These are phyloP conservation scores for Talaromyces stipitatus DNA, from an alignment of 495 filamentous ascomycete species.

Conservation along the genomic window DNA sequence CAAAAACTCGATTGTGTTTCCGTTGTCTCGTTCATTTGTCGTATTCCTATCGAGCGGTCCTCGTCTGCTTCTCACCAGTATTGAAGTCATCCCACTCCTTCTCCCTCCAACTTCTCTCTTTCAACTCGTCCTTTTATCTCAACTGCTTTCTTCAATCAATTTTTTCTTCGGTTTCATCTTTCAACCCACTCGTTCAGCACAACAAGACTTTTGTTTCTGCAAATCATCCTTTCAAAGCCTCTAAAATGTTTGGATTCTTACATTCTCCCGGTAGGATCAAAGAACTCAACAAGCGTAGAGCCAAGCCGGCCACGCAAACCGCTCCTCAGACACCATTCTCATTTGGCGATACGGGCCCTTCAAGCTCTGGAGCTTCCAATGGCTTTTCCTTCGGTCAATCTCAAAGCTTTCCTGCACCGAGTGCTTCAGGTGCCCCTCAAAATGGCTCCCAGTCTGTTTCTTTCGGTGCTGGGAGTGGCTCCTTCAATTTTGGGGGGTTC, in stretches of 20 bases:
- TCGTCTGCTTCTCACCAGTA: not conserved
- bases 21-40: constrained; percentile 1
- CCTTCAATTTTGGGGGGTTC: constrained; percentile 29
- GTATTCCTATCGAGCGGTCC: not conserved
- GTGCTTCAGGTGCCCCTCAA: constrained; percentile 18
- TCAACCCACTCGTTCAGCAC: not conserved
- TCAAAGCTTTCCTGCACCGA: constrained; percentile 38
- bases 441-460: constrained; percentile 29
- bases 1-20: not conserved
- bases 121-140: not conserved
- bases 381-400: constrained; percentile 41
- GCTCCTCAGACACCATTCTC: constrained; percentile 12
- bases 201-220: not conserved
- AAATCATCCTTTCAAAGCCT: not conserved
- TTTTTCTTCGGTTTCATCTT: not conserved
- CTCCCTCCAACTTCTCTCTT: not conserved
- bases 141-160: not conserved
- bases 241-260: not conserved
- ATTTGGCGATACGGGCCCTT: constrained; percentile 18
- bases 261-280: not conserved
- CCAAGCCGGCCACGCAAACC: not conserved
- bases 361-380: constrained; percentile 21
- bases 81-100: not conserved
- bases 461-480: constrained; percentile 26
- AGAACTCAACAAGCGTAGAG: not conserved